Conservation (phyloP, 2,329 filamentous ascomycete genomes). For the Aspergillus vadensis region DNA sequence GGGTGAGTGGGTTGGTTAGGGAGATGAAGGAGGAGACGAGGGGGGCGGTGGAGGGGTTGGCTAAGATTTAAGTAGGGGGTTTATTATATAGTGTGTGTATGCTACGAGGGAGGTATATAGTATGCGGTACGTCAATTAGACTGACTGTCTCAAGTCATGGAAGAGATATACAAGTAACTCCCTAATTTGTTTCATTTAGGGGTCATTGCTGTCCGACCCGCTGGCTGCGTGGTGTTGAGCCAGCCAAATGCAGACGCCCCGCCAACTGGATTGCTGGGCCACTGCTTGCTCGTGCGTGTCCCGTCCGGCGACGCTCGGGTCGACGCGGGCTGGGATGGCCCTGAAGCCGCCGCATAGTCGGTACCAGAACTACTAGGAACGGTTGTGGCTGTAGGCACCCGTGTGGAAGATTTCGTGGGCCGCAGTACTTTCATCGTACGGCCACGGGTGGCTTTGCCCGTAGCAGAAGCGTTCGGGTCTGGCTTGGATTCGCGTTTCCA, state of each 20-base stretch:
- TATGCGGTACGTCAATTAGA: neutral
- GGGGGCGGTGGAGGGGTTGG: constrained; percentile 65
- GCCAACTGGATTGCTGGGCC: constrained; percentile 78
- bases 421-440: constrained; percentile 88
- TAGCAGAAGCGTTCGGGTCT: constrained; percentile 49
- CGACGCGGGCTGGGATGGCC: constrained; percentile 19
- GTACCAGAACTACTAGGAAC: constrained; percentile 17
- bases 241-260: constrained; percentile 93
- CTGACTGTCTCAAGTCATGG: neutral
- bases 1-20: constrained; percentile 75
- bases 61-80: constrained; percentile 53
- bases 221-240: constrained; percentile 62
- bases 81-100: neutral
- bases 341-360: constrained; percentile 16
- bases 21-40: constrained; percentile 72
- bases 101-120: neutral
- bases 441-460: constrained; percentile 62
- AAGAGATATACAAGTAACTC: neutral
- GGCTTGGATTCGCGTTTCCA: constrained; percentile 60
- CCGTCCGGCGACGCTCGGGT: constrained; percentile 31
- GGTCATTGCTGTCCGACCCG: constrained; percentile 17
- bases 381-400: constrained; percentile 32
- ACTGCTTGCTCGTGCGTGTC: constrained; percentile 48
- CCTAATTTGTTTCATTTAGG: constrained; percentile 31
- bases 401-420: constrained; percentile 63